Evolutionary conservation across 805 yeast genomes (phyloP).

Genomic region (Metschnikowia shivogae): DNA sequence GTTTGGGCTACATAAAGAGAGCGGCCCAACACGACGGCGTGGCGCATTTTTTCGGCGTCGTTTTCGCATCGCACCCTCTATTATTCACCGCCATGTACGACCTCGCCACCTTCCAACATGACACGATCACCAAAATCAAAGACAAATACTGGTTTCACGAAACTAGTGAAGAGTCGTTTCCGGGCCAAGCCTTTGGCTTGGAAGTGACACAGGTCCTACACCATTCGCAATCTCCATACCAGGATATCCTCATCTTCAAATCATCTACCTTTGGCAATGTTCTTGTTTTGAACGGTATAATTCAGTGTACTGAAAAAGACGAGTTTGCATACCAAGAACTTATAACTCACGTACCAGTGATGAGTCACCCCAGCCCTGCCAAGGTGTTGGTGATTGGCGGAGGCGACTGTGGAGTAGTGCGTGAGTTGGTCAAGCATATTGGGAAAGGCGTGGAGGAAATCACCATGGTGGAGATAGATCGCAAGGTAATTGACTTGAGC

Average conservation of each 20-base stretch:
- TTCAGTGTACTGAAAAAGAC: slow-evolving; percentile 89
- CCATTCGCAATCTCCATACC: slow-evolving; percentile 65
- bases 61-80: not conserved
- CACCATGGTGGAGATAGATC: slow-evolving; percentile 86
- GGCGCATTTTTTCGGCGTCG: too few relatives aligned
- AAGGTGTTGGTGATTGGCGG: slow-evolving; percentile 88
- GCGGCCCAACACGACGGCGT: too few relatives aligned
- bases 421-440: slow-evolving; percentile 78
- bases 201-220: slow-evolving; percentile 62
- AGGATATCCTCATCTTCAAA: slow-evolving; percentile 77
- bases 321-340: slow-evolving; percentile 93
- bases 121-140: slow-evolving; percentile 23
- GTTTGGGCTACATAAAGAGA: too few relatives aligned
- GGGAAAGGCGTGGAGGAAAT: slow-evolving; percentile 48
- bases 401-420: slow-evolving; percentile 92
- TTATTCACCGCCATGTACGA: slow-evolving; percentile 5
- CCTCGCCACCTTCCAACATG: slow-evolving; percentile 20
- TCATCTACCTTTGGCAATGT: slow-evolving; percentile 81
- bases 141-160: slow-evolving; percentile 72
- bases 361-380: slow-evolving; percentile 71
- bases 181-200: slow-evolving; percentile 80
- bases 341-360: slow-evolving; percentile 79
- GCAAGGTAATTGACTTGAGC: slow-evolving; percentile 68
- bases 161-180: slow-evolving; percentile 63
- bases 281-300: slow-evolving; percentile 80